Evolutionary conservation across 768 basidiomycete species (phyloP).

Genomic region (Lactarius indigo): DNA sequence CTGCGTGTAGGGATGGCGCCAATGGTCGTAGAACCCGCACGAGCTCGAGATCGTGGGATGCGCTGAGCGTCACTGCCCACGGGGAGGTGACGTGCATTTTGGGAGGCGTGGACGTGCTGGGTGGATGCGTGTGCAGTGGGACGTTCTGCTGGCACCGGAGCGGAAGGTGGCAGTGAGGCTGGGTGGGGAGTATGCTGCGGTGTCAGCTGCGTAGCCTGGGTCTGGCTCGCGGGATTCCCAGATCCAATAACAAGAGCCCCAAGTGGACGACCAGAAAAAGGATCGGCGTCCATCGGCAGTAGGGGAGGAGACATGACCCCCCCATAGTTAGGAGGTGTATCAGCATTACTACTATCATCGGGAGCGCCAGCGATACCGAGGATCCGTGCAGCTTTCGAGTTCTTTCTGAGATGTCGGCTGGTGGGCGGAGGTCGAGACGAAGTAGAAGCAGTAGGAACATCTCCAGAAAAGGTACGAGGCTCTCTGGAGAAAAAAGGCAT

Average conservation of each 20-base stretch:
- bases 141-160: background rate
- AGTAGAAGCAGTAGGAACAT: background rate
- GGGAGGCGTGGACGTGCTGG: background rate
- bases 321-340: background rate
- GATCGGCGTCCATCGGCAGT: slow-evolving; percentile 15
- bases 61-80: background rate
- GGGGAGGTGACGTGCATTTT: background rate
- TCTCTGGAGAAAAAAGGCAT: slow-evolving; percentile 10
- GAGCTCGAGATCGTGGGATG: background rate
- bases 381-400: slow-evolving; percentile 10
- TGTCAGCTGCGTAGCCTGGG: background rate
- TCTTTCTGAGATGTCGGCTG: slow-evolving; percentile 6
- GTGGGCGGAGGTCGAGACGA: background rate
- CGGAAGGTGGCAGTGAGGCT: slow-evolving; percentile 2
- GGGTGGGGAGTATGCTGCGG: slow-evolving; percentile 2
- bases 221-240: background rate
- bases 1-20: background rate
- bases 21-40: background rate
- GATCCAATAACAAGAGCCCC: background rate
- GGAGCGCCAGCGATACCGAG: background rate
- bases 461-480: background rate
- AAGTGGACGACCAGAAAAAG: slow-evolving; percentile 1
- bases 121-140: background rate
- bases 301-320: slow-evolving; percentile 14
- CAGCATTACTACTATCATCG: background rate